phyloP scores from a whole-genome alignment of 352 stramenopile species.

The Saprolegnia parasitica region DNA sequence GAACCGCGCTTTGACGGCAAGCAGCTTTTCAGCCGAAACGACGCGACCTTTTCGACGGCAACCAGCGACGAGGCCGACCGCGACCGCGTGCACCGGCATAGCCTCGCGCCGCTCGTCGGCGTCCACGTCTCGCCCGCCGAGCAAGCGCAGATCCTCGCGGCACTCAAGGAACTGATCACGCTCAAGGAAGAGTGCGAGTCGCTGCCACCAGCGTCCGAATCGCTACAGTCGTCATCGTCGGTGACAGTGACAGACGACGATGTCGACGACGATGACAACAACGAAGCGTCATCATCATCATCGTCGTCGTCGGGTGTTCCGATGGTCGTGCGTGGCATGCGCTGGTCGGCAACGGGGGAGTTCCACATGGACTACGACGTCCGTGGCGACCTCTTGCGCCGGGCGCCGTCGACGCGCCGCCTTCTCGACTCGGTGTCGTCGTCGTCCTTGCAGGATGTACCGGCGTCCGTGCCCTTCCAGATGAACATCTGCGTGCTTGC shows the following conservation, averaged over 20 bases:
- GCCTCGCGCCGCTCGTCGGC: slow-evolving; percentile 8
- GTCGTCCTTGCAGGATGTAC: slow-evolving; percentile 30
- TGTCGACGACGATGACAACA: background rate
- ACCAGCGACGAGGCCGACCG: background rate
- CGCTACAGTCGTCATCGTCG: background rate
- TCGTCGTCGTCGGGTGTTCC: slow-evolving; percentile 3
- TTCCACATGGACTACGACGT: slow-evolving; percentile 7
- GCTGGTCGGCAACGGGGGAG: background rate
- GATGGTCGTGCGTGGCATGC: background rate
- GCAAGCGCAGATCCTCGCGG: background rate
- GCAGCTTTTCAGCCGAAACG: slow-evolving; percentile 29
- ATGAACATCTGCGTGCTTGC: slow-evolving; percentile 73
- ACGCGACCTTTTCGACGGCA: background rate
- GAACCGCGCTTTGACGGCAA: slow-evolving; percentile 42
- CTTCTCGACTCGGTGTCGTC: background rate
- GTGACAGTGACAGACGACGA: background rate
- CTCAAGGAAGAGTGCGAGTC: background rate
- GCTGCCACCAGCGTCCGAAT: background rate
- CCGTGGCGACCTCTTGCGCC: background rate
- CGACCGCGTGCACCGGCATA: background rate
- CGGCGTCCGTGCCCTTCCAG: slow-evolving; percentile 30
- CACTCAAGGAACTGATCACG: background rate
- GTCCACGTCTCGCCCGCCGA: background rate
- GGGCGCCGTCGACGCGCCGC: background rate
- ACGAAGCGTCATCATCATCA: background rate